Evolutionary conservation across 2,329 filamentous ascomycete genomes (phyloP).

Genomic region (Pleoardoris graminearum): DNA sequence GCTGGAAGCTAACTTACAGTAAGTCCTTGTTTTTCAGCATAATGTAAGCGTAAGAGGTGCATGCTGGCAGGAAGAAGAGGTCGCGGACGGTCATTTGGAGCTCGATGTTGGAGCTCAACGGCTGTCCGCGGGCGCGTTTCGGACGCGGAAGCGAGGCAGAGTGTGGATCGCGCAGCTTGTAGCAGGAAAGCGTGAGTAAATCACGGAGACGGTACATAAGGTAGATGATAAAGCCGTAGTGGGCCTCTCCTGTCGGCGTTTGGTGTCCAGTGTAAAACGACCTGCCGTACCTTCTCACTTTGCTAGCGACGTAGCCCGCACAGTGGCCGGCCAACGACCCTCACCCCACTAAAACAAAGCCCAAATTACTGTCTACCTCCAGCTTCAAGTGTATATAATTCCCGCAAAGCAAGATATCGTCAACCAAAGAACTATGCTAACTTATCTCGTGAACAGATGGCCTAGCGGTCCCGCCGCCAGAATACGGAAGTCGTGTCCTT

Average conservation of each 20-base stretch:
- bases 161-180: no score
- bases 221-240: no score
- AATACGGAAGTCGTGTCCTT: background rate
- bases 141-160: no score
- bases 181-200: no score
- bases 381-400: background rate
- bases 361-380: background rate
- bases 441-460: slow-evolving; percentile 2
- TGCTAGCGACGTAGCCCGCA: background rate
- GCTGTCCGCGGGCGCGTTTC: no score
- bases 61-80: no score
- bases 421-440: background rate
- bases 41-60: no score
- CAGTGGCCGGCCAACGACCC: background rate
- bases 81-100: no score
- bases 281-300: slow-evolving; percentile 1
- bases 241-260: background rate
- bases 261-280: background rate
- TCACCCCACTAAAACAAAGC: background rate
- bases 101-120: no score
- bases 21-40: no score
- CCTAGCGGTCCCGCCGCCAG: background rate
- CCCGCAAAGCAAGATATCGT: background rate
- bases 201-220: no score
- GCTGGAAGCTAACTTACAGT: no score